Evolutionary conservation across 2,329 filamentous ascomycete genomes (phyloP).

Genomic region (Microdochium bolleyi): DNA sequence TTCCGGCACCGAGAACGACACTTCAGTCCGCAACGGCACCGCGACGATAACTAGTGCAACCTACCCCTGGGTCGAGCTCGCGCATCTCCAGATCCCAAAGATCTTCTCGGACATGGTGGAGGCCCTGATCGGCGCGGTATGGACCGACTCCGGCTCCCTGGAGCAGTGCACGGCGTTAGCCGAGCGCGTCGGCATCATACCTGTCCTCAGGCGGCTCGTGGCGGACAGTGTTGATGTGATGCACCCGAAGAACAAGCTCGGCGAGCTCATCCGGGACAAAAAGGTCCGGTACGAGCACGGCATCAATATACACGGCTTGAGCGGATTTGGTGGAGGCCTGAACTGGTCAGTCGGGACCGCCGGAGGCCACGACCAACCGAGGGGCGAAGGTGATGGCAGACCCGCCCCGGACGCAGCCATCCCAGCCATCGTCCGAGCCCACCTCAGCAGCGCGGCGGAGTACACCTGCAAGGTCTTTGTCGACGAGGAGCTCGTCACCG

Average conservation of each 20-base stretch:
- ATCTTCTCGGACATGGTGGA: conserved; percentile 82
- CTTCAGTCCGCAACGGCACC: not conserved
- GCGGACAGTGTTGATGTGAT: conserved; percentile 45
- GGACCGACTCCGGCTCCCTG: conserved; percentile 66
- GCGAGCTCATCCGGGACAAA: conserved; percentile 39
- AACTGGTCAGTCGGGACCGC: too few species aligned
- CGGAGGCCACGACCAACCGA: too few species aligned
- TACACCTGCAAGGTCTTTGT: conserved; percentile 41
- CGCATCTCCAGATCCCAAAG: conserved; percentile 60
- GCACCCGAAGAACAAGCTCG: conserved; percentile 63
- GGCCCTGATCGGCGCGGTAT: conserved; percentile 72
- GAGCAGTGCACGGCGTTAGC: conserved; percentile 52
- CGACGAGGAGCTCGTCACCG: conserved; percentile 34
- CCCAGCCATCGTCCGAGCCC: conserved; percentile 5
- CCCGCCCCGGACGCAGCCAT: conserved; percentile 1
- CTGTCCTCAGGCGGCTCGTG: conserved; percentile 54
- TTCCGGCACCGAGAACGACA: conserved; percentile 20
- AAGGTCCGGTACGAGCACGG: conserved; percentile 46
- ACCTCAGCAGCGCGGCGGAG: conserved; percentile 8
- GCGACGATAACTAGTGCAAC: conserved; percentile 8
- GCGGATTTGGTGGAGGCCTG: too few species aligned
- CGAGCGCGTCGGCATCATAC: conserved; percentile 55
- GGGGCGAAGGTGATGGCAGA: conserved; percentile 9
- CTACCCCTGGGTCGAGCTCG: conserved; percentile 74
- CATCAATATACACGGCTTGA: conserved; percentile 8